Percentiles rank a stretch among this genome's conserved stretches.
Evolutionary conservation across 225 moss, liverwort and hornwort genomes (phyloP).

Genomic region (Bryum argenteum): DNA sequence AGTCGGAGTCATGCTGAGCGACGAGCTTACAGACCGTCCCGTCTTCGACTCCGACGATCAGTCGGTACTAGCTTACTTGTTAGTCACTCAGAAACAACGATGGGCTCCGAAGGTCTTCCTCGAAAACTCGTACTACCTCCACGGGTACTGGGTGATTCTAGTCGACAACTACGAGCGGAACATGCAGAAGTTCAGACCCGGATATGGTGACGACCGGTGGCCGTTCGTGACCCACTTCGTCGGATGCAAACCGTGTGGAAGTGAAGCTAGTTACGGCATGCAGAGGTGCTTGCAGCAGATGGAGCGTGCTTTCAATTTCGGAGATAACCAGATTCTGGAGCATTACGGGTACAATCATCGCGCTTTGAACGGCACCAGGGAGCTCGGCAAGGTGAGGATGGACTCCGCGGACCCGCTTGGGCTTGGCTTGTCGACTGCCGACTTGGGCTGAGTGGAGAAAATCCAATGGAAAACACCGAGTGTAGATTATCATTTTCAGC

Average conservation of each 20-base stretch:
- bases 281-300: constrained; percentile 44
- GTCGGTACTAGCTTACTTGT: constrained; percentile 43
- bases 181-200: constrained; percentile 30
- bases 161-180: constrained; percentile 39
- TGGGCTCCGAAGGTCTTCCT: constrained; percentile 46
- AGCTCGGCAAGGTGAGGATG: constrained; percentile 11
- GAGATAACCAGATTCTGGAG: constrained; percentile 53
- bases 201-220: constrained; percentile 47
- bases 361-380: constrained; percentile 25
- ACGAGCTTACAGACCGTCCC: constrained; percentile 29
- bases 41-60: constrained; percentile 57
- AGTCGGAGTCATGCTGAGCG: constrained; percentile 25
- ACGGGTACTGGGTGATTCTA: constrained; percentile 49
- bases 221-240: constrained; percentile 60
- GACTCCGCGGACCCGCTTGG: constrained; percentile 39
- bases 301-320: constrained; percentile 55
- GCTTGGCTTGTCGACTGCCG: constrained; percentile 9
- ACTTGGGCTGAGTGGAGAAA: neutral
- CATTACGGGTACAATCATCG: constrained; percentile 43
- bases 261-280: constrained; percentile 18
- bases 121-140: constrained; percentile 45
- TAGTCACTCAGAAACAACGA: constrained; percentile 32
- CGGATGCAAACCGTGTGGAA: constrained; percentile 49
- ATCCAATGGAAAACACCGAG: too few species aligned
- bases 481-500: too few species aligned